Base-by-base conservation (phyloP, 179 eudicot genomes). In the Camellia oleifera region DNA sequence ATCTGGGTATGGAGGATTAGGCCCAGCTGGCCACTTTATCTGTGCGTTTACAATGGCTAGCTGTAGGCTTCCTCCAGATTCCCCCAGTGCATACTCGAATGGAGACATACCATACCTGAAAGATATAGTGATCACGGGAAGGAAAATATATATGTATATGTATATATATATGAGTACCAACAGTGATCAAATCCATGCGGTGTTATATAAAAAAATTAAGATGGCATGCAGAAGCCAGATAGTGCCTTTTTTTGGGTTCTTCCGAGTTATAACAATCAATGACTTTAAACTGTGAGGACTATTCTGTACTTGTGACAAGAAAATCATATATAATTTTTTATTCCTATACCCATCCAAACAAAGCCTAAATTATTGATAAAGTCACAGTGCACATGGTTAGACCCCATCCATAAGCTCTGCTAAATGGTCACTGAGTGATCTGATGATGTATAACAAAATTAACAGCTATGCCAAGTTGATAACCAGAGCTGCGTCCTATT, bases 31-130 rank as follows among this genome's bases (percentile, higher is more conserved):
- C 97, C 97, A 96, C 83, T 96, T 94, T 69, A 96, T 69, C 78
- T 96, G 98, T 40, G 92, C 97, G 80, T 96, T 96, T 80, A 92
- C 88, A 44, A 96, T 83, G 20, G 99, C 99, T 75, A 91, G 79
- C 87, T 96, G 99, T 32, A 94, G 85, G 91, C 98, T 96, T 85
- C 97, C 99, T 45, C 97, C 98, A 4, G 98, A 89, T 88, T 96
- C 99, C 72, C 91, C 98, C 69, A 92, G 87, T 65, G 92, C 99
- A 80, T 96, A 92, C 81, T 96, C 99, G 75, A 96, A 96, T 53
- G 99, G 99, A 76, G 99, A 96, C 23, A 81, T 89, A 48, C 99
- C 98, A 72, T 94, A 95, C 99, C 99, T 95, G 80, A 57, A 40
- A 78, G 61, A 72, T 69, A 7, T 61, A 84, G 26, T 45, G 4